Percentiles rank a stretch among this genome's conserved stretches.
These are phyloP conservation scores for Pseudogymnoascus sp. DNA, from an alignment of 2,329 filamentous ascomycete species.

Conservation along the genomic window DNA sequence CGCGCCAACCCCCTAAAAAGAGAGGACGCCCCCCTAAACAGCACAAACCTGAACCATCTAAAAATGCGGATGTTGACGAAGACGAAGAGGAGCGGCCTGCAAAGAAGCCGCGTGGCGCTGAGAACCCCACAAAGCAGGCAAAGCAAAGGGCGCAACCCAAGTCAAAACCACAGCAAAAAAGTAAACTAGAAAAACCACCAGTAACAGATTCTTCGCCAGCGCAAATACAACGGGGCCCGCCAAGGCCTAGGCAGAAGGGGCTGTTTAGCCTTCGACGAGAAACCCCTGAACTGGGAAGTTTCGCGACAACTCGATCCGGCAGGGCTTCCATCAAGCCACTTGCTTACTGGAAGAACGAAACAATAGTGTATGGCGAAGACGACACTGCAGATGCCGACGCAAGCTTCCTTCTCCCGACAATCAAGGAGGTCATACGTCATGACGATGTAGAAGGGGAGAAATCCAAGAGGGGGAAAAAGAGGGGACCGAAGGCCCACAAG, in stretches of 20 bases:
- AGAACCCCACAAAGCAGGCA: not conserved
- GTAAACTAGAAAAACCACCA: constrained; percentile 11
- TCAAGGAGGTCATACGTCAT: constrained; percentile 69
- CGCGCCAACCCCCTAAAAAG: constrained; percentile 18
- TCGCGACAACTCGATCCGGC: constrained; percentile 62
- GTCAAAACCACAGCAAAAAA: constrained; percentile 15
- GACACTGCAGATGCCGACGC: constrained; percentile 42
- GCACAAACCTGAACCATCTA: constrained; percentile 10
- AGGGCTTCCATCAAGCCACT: constrained; percentile 70
- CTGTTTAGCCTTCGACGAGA: constrained; percentile 43
- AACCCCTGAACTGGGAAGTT: constrained; percentile 30
- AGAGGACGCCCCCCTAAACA: constrained; percentile 17
- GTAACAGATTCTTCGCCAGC: constrained; percentile 16
- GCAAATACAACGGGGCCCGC: constrained; percentile 26
- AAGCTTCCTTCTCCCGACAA: constrained; percentile 57
- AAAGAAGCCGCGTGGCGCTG: constrained; percentile 22
- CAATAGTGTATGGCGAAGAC: constrained; percentile 58
- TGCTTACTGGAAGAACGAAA: constrained; percentile 80
- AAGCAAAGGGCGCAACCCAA: not conserved
- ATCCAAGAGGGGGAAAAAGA: constrained; percentile 16
- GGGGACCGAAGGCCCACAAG: constrained; percentile 16
- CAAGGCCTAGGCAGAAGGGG: constrained; percentile 37
- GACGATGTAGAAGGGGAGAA: constrained; percentile 46
- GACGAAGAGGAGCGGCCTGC: constrained; percentile 31
- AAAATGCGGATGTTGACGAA: constrained; percentile 26